phyloP scores from a whole-genome alignment of 2,329 filamentous ascomycete species.

The Neopestalotiopsis clavispora region DNA sequence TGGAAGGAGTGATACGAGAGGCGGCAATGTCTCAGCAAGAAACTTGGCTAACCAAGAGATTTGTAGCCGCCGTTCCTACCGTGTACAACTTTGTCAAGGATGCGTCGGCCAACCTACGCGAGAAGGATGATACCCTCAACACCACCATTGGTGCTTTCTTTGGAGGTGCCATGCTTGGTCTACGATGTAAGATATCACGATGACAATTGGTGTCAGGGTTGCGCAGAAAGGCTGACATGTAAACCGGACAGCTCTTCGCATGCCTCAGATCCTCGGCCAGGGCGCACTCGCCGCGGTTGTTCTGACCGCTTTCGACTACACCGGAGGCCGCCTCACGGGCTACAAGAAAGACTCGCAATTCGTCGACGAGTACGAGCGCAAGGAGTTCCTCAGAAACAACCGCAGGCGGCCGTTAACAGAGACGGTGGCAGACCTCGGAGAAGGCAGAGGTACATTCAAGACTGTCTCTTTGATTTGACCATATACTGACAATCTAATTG shows the following conservation, averaged over 20 bases:
- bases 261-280: slow-evolving; percentile 67
- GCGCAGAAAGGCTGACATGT: slow-evolving; percentile 4
- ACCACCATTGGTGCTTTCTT: slow-evolving; percentile 77
- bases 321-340: slow-evolving; percentile 61
- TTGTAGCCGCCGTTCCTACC: slow-evolving; percentile 71
- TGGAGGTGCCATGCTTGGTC: slow-evolving; percentile 73
- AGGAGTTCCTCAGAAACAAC: slow-evolving; percentile 75
- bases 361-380: slow-evolving; percentile 75
- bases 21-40: background rate
- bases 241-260: slow-evolving; percentile 56
- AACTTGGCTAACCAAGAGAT: slow-evolving; percentile 22
- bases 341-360: slow-evolving; percentile 55
- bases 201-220: background rate
- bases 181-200: slow-evolving; percentile 65
- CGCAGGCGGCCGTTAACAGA: slow-evolving; percentile 78
- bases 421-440: slow-evolving; percentile 80
- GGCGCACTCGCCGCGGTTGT: slow-evolving; percentile 60
- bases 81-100: slow-evolving; percentile 79
- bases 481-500: slow-evolving; percentile 17
- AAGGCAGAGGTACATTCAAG: slow-evolving; percentile 75
- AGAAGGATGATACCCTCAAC: slow-evolving; percentile 82
- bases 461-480: slow-evolving; percentile 16
- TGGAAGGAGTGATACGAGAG: background rate
- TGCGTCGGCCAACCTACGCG: slow-evolving; percentile 81
- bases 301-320: slow-evolving; percentile 66